These are phyloP conservation scores for Umbelopsis sp. DNA, from an alignment of 192 early-diverging fungal genomes.

Conservation along the genomic window DNA sequence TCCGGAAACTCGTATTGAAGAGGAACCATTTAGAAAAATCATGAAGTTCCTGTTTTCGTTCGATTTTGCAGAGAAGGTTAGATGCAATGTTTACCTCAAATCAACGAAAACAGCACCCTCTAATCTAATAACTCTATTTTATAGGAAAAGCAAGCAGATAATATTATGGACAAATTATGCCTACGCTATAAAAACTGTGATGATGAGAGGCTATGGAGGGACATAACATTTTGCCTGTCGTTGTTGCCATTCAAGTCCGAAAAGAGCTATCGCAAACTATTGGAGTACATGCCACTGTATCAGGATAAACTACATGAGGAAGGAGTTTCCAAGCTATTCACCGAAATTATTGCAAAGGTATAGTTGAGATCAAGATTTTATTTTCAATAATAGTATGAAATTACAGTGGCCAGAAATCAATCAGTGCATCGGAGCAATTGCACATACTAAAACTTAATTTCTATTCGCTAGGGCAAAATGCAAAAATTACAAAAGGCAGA, in stretches of 20 bases:
- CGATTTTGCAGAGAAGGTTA: slow-evolving; percentile 80
- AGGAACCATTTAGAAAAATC: slow-evolving; percentile 83
- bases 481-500: slow-evolving; percentile 73
- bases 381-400: background rate
- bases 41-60: slow-evolving; percentile 90
- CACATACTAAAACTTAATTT: background rate
- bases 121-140: background rate
- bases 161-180: slow-evolving; percentile 96
- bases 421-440: background rate
- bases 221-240: slow-evolving; percentile 92
- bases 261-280: slow-evolving; percentile 79
- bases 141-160: slow-evolving; percentile 93
- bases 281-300: slow-evolving; percentile 84
- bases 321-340: slow-evolving; percentile 79
- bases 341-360: slow-evolving; percentile 87
- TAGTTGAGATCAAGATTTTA: background rate
- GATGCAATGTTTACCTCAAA: background rate
- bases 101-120: background rate
- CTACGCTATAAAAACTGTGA: slow-evolving; percentile 85
- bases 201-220: slow-evolving; percentile 82
- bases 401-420: background rate
- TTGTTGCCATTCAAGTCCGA: slow-evolving; percentile 88
- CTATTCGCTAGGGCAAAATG: slow-evolving; percentile 50
- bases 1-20: slow-evolving; percentile 64
- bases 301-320: slow-evolving; percentile 92